Conservation (phyloP, 345 rosid genomes). For the Acer saccharum region DNA sequence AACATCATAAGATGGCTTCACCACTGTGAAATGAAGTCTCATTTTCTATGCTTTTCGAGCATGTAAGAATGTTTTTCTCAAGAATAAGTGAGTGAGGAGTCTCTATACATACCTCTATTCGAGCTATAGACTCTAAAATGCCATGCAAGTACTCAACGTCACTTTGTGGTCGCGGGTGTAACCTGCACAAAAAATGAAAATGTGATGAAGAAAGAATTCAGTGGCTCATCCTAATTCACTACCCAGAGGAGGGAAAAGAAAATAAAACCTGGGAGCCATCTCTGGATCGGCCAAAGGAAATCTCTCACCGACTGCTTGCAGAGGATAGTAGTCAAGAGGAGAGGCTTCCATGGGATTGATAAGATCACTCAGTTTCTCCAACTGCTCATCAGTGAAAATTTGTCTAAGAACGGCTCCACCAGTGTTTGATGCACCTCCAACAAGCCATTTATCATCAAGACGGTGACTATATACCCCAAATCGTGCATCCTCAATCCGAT, state of each 20-base stretch:
- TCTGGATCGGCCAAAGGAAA: conserved; percentile 88
- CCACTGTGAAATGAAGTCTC: not conserved
- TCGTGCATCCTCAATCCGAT: conserved; percentile 85
- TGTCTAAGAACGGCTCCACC: conserved; percentile 94
- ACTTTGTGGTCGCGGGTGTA: conserved; percentile 78
- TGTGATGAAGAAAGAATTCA: not conserved
- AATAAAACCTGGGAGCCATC: conserved; percentile 69
- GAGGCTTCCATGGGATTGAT: conserved; percentile 69
- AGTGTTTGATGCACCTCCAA: conserved; percentile 97
- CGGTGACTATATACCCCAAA: conserved; percentile 96
- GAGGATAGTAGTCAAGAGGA: conserved; percentile 85
- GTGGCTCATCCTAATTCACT: not conserved
- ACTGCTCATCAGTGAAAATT: conserved; percentile 70
- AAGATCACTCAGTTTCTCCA: conserved; percentile 62
- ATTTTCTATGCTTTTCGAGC: not conserved
- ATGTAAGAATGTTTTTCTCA: not conserved
- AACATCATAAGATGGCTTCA: no score
- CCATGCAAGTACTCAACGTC: conserved; percentile 89
- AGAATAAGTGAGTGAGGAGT: not conserved
- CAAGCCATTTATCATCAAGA: conserved; percentile 94
- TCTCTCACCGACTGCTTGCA: conserved; percentile 71
- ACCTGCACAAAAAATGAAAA: conserved; percentile 41
- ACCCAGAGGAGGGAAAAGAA: not conserved
- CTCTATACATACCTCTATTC: conserved; percentile 62
- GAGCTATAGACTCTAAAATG: conserved; percentile 86